Evolutionary conservation across 2,329 filamentous ascomycete genomes (phyloP), one percentile per base, ranked within the genome.

Genomic region (Aspergillus niger): DNA sequence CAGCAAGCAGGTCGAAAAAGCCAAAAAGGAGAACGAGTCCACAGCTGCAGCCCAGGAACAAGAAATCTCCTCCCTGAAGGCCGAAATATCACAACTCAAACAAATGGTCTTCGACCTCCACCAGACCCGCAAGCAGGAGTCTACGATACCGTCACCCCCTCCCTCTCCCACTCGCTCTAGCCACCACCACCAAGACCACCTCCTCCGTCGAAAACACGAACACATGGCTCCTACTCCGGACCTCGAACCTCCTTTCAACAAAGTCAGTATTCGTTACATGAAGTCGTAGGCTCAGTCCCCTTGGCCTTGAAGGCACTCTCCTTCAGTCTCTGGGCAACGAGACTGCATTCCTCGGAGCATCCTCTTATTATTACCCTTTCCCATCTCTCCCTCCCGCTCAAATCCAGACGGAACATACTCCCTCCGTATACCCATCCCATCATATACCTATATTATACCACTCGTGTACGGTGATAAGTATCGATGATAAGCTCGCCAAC

Each of bases 41-140:
- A 36, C 43, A 13, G 54, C 49, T 1, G 48, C 59, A 5, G 49
- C 63, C 13, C 62, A 63, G 41, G 65, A 63, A 28, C 63, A 70
- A 50, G 70, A 74, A 43, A 65, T 76, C n/a, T 54, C 57, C 1
- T 44, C 58, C 3, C 60, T 76, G 20, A 72, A 66, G 43, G 57
- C 65, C n/a, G 73, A 75, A 62, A 63, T 76, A 8, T 63, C 66
- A 5, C 66, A 73, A 41, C 64, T 76, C 51, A 73, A 71, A 20
- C 61, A 66, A 13, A 67, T 74, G 28, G 68, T 75, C 3, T 70
- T 67, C 30, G 64, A 71, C 50, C 62, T 74, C 5, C 66, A 66
- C 51, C 67, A 24, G 48, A 60, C 13, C 60, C 59, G 52, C 58
- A 61, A 15, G 41, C 55, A 38, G 51, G 63, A 22, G 22, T 59